Conservation (phyloP, 2,329 filamentous ascomycete species). For the Cladobotryum mycophilum region DNA sequence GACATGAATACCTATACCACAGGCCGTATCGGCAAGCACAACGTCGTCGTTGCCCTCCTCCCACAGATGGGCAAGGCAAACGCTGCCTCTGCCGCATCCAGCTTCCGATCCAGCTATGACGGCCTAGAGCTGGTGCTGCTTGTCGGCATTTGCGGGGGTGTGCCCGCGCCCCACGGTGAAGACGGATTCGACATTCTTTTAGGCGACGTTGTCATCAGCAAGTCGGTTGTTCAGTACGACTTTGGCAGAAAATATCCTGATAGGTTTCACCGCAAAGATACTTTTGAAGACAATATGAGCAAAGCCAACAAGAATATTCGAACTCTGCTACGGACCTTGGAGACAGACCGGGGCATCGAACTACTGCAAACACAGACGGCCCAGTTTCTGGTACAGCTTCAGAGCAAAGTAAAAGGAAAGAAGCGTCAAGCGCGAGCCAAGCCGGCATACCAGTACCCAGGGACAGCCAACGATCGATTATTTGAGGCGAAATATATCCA, state of each 20-base stretch:
- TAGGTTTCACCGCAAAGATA: slow-evolving; percentile 11
- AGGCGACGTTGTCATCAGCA: slow-evolving; percentile 28
- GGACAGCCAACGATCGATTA: too few relatives aligned
- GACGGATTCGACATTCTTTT: slow-evolving; percentile 19
- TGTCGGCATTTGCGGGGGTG: slow-evolving; percentile 34
- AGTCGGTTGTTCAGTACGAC: slow-evolving; percentile 24
- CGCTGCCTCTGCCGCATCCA: slow-evolving; percentile 21
- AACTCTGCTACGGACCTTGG: too few relatives aligned
- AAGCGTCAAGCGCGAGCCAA: too few relatives aligned
- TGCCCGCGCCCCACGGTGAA: too few relatives aligned
- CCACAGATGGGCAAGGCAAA: slow-evolving; percentile 22
- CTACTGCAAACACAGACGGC: too few relatives aligned
- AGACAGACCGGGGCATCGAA: too few relatives aligned
- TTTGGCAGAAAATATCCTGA: slow-evolving; percentile 20
- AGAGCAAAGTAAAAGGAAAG: too few relatives aligned
- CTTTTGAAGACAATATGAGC: too few relatives aligned
- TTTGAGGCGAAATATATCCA: too few relatives aligned
- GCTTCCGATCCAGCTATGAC: slow-evolving; percentile 26
- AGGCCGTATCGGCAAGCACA: slow-evolving; percentile 19
- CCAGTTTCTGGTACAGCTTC: too few relatives aligned
- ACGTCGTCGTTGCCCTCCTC: slow-evolving; percentile 22
- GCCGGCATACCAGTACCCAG: too few relatives aligned
- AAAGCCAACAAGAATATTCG: too few relatives aligned
- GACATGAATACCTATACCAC: slow-evolving; percentile 18
- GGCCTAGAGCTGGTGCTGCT: slow-evolving; percentile 27